Percentiles rank a stretch among this genome's conserved stretches.
Evolutionary conservation across 2,329 filamentous ascomycete species (phyloP).

Genomic region (Chrysoporthe deuterocubensis): DNA sequence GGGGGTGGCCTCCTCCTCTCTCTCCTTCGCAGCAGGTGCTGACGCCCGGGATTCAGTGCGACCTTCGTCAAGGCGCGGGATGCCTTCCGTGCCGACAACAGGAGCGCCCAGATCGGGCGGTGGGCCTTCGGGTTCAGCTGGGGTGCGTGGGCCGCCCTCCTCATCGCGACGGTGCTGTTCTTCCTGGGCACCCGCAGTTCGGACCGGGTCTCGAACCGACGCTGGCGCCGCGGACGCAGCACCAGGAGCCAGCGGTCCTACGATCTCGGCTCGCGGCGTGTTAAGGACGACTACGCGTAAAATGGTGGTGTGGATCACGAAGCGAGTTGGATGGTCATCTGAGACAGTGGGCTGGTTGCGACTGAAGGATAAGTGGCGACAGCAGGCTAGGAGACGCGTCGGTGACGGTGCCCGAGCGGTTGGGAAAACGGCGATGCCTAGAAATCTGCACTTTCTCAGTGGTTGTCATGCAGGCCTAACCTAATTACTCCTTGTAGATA

Average conservation of each 20-base stretch:
- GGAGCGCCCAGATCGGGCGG: slow-evolving; percentile 63
- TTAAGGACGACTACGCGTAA: slow-evolving; percentile 72
- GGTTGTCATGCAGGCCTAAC: too few relatives aligned
- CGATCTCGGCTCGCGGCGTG: slow-evolving; percentile 59
- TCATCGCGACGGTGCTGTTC: slow-evolving; percentile 71
- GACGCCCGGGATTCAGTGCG: slow-evolving; percentile 41
- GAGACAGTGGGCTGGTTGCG: too few relatives aligned
- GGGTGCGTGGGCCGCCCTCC: slow-evolving; percentile 68
- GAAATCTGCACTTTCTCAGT: too few relatives aligned
- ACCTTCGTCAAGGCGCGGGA: slow-evolving; percentile 72
- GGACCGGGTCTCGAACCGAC: slow-evolving; percentile 30
- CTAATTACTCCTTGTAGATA: too few relatives aligned
- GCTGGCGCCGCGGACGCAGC: slow-evolving; percentile 52
- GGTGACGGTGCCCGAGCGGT: too few relatives aligned
- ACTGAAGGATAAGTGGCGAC: too few relatives aligned
- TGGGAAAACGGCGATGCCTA: too few relatives aligned
- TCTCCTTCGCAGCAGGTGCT: slow-evolving; percentile 12
- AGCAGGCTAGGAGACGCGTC: too few relatives aligned
- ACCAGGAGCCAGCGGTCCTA: slow-evolving; percentile 59
- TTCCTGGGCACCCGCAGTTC: slow-evolving; percentile 60
- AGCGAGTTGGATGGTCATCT: background rate
- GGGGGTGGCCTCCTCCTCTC: background rate
- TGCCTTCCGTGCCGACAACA: slow-evolving; percentile 60
- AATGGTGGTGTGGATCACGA: slow-evolving; percentile 27
- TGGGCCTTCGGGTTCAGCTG: slow-evolving; percentile 80